Conservation (phyloP, 345 rosid species). For the Erysimum cheiranthoides region DNA sequence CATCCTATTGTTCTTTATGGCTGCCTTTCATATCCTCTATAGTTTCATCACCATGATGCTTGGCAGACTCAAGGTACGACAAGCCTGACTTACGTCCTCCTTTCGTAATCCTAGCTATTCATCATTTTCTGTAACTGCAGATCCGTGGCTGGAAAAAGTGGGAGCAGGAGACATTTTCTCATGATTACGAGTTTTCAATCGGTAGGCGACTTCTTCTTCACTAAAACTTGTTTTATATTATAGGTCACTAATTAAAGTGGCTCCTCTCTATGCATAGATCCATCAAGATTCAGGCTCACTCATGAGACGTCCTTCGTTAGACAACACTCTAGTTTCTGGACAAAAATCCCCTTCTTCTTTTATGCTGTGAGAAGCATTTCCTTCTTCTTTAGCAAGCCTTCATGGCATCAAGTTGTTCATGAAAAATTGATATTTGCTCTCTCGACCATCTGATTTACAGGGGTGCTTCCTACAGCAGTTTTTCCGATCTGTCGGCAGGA, state of each 20-base stretch:
- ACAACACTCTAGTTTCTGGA: constrained; percentile 84
- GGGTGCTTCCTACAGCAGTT: constrained; percentile 88
- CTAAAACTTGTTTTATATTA: neutral
- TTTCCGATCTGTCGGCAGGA: constrained; percentile 71
- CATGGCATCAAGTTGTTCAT: neutral
- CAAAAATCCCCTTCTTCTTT: constrained; percentile 71
- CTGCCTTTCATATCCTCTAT: constrained; percentile 71
- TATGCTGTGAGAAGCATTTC: constrained; percentile 55
- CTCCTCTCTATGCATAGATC: constrained; percentile 55
- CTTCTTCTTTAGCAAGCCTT: neutral
- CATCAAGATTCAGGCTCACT: constrained; percentile 82
- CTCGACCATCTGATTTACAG: constrained; percentile 50
- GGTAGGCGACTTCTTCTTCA: constrained; percentile 50
- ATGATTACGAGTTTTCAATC: constrained; percentile 74
- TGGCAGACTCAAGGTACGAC: constrained; percentile 76
- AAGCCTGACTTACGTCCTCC: neutral
- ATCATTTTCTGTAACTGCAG: constrained; percentile 48
- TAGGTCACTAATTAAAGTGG: constrained; percentile 17
- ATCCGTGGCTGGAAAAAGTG: constrained; percentile 89
- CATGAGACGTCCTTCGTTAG: constrained; percentile 84
- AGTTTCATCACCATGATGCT: constrained; percentile 79
- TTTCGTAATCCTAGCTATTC: constrained; percentile 4
- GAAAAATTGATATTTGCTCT: neutral
- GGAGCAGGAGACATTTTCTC: constrained; percentile 78
- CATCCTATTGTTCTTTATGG: constrained; percentile 88